phyloP scores from a whole-genome alignment of 768 basidiomycete genomes.

The Suillus placidus region DNA sequence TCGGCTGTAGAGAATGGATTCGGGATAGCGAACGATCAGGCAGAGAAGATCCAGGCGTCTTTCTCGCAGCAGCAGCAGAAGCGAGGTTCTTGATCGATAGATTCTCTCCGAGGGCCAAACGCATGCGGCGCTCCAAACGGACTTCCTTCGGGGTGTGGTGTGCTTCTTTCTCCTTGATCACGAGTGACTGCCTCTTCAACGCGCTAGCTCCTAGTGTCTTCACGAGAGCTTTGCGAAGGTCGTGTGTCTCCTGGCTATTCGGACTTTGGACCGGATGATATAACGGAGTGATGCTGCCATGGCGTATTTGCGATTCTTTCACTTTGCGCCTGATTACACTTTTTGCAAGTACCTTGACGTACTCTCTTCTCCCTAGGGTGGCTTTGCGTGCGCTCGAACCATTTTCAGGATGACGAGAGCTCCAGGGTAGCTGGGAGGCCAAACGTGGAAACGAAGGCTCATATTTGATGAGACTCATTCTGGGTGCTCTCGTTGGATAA shows the following conservation, averaged over 20 bases:
- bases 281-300: background rate
- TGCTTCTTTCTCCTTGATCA: background rate
- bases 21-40: slow-evolving; percentile 4
- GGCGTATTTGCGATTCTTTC: slow-evolving; percentile 14
- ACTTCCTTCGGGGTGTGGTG: slow-evolving; percentile 17
- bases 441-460: slow-evolving; percentile 18
- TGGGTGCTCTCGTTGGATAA: slow-evolving; percentile 17
- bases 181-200: slow-evolving; percentile 19
- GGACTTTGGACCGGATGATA: too few relatives aligned
- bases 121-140: slow-evolving; percentile 13
- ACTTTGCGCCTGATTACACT: slow-evolving; percentile 24
- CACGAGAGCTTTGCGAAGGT: background rate
- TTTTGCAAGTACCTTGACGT: slow-evolving; percentile 23
- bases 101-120: slow-evolving; percentile 19
- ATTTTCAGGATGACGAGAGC: background rate
- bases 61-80: slow-evolving; percentile 11
- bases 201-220: slow-evolving; percentile 8
- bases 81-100: slow-evolving; percentile 22
- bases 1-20: background rate
- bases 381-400: background rate
- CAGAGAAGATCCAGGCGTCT: slow-evolving; percentile 1
- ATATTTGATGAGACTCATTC: slow-evolving; percentile 22
- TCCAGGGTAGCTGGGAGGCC: slow-evolving; percentile 21
- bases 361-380: slow-evolving; percentile 19
- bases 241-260: background rate